Evolutionary conservation across 2,329 filamentous ascomycete genomes (phyloP).

Genomic region (Torrubiellomyces zombiae): DNA sequence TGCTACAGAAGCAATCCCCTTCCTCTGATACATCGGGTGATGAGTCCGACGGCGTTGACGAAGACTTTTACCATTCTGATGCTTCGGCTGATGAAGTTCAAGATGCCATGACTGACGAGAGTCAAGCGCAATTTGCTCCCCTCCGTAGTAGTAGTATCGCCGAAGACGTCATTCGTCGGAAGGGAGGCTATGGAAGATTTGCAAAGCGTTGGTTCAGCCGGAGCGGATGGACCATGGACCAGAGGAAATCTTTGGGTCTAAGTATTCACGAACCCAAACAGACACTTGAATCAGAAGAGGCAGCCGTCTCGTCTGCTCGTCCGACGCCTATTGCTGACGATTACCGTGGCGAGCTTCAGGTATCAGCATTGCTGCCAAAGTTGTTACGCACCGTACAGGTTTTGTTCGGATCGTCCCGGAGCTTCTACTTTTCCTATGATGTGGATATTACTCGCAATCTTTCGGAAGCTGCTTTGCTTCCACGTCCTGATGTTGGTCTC

Average conservation of each 20-base stretch:
- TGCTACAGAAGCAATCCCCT: constrained; percentile 21
- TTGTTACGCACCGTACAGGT: constrained; percentile 70
- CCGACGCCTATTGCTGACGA: constrained; percentile 25
- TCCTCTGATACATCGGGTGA: constrained; percentile 22
- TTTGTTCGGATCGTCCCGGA: constrained; percentile 64
- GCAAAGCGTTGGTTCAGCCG: constrained; percentile 83
- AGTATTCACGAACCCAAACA: constrained; percentile 22
- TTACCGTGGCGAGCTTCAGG: constrained; percentile 8
- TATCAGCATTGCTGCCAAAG: constrained; percentile 54
- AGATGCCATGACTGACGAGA: constrained; percentile 18
- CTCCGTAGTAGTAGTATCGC: constrained; percentile 51
- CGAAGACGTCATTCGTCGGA: constrained; percentile 72
- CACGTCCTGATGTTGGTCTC: constrained; percentile 31
- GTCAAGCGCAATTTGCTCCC: constrained; percentile 15
- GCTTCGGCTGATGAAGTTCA: constrained; percentile 27
- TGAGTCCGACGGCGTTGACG: constrained; percentile 30
- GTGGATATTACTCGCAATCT: constrained; percentile 68
- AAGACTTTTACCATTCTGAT: constrained; percentile 21
- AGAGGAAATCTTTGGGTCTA: constrained; percentile 52
- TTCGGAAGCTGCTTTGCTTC: constrained; percentile 13
- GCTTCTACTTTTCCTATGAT: constrained; percentile 93
- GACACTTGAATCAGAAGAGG: constrained; percentile 7
- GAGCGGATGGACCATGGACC: constrained; percentile 62
- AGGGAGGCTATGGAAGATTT: constrained; percentile 76
- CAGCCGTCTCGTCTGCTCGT: constrained; percentile 6